phyloP scores from a whole-genome alignment of 1,139 yeast species.

The Hansenula sp. region DNA sequence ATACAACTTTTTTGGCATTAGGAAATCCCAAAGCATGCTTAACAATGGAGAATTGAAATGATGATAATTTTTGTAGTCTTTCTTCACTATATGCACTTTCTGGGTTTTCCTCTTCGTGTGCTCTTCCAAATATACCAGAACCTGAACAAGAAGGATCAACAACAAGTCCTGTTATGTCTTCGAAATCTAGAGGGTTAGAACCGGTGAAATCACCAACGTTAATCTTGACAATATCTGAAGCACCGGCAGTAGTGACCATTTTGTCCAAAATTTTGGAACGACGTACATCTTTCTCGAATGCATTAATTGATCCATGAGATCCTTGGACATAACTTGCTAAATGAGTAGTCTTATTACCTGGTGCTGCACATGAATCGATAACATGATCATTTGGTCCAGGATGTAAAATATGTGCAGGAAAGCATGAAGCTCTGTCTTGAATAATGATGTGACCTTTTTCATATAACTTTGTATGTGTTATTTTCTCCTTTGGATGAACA shows the following conservation, averaged over 20 bases:
- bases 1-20: slow-evolving; percentile 70
- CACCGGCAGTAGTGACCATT: slow-evolving; percentile 83
- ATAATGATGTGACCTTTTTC: slow-evolving; percentile 74
- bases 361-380: slow-evolving; percentile 96
- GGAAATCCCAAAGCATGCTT: slow-evolving; percentile 87
- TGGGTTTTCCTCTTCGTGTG: slow-evolving; percentile 31
- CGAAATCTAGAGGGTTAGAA: slow-evolving; percentile 53
- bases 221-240: slow-evolving; percentile 55
- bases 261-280: slow-evolving; percentile 68
- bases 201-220: slow-evolving; percentile 82
- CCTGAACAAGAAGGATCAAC: slow-evolving; percentile 99
- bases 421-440: slow-evolving; percentile 95
- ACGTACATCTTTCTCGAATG: slow-evolving; percentile 80
- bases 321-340: slow-evolving; percentile 56
- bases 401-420: slow-evolving; percentile 81
- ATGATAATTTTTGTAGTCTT: slow-evolving; percentile 68
- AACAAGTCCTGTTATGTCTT: slow-evolving; percentile 69
- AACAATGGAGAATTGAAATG: slow-evolving; percentile 82
- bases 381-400: slow-evolving; percentile 52
- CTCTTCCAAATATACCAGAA: slow-evolving; percentile 92
- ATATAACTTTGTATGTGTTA: slow-evolving; percentile 65
- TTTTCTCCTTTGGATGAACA: slow-evolving; percentile 65
- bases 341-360: slow-evolving; percentile 97
- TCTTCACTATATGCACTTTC: slow-evolving; percentile 42
- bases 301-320: slow-evolving; percentile 41